A percentile compares a stretch with the other conserved stretches of the same genome.
phyloP scores from a whole-genome alignment of 768 basidiomycete species.

The Phlebiopsis flavidoalba region DNA sequence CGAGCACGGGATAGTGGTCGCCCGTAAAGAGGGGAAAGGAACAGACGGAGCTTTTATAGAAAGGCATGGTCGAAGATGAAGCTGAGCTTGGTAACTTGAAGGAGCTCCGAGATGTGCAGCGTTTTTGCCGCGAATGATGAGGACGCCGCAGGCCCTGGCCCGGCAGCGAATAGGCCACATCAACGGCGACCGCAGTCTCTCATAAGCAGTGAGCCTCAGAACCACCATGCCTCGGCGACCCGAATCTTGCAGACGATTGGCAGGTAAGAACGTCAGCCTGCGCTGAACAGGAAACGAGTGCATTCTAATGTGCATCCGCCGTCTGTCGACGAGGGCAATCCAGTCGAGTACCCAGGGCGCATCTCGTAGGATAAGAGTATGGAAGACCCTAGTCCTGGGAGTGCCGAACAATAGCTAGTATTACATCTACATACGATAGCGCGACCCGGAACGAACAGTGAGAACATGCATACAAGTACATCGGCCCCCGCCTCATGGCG shows the following conservation, averaged over 20 bases:
- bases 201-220: slow-evolving; percentile 5
- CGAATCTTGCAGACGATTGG: slow-evolving; percentile 6
- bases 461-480: background rate
- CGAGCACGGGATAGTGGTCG: background rate
- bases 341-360: background rate
- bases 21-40: slow-evolving; percentile 5
- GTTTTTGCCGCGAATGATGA: background rate
- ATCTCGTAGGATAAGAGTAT: no score
- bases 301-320: background rate
- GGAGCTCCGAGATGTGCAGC: slow-evolving; percentile 9
- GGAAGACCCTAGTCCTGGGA: background rate
- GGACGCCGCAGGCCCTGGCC: background rate
- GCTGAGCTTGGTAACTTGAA: slow-evolving; percentile 11
- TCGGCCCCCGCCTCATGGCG: background rate
- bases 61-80: background rate
- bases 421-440: slow-evolving; percentile 1
- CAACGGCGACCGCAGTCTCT: background rate
- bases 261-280: background rate
- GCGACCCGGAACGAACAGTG: background rate
- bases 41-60: slow-evolving; percentile 8
- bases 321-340: background rate
- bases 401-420: background rate
- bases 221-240: background rate
- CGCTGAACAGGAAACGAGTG: background rate
- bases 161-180: background rate